phyloP scores from a whole-genome alignment of 2,329 filamentous ascomycete genomes.

The Apiospora saccharicola region DNA sequence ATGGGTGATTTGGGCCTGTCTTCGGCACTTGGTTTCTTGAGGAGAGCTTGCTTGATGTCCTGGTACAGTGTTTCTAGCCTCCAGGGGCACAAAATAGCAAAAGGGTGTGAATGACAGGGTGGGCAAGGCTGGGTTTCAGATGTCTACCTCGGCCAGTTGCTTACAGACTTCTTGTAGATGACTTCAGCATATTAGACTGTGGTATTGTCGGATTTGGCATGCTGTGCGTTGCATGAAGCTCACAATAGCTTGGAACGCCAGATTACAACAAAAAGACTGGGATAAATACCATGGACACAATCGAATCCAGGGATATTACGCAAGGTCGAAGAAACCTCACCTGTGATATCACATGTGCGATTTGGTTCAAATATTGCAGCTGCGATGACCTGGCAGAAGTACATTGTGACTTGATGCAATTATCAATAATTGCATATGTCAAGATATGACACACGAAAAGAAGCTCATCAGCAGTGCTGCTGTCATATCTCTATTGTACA shows the following conservation, averaged over 20 bases:
- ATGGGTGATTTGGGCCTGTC: neutral
- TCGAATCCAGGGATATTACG: neutral
- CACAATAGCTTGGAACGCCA: no score
- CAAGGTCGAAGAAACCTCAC: neutral
- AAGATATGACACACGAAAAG: neutral
- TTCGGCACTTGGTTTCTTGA: neutral
- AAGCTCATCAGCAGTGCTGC: neutral
- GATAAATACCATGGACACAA: neutral
- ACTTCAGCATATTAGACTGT: no score
- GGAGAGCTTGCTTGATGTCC: neutral
- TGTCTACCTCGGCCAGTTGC: no score
- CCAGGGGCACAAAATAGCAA: neutral
- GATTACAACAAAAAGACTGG: no score
- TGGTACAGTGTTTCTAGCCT: neutral
- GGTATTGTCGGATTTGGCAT: no score
- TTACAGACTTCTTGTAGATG: no score
- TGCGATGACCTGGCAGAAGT: neutral
- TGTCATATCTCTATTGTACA: neutral
- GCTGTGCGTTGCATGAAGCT: no score
- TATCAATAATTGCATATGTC: neutral
- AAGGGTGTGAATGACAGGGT: no score
- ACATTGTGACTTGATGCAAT: no score
- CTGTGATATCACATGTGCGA: neutral
- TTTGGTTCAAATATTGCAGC: neutral
- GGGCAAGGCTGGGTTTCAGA: no score